Evolutionary conservation across 768 basidiomycete species (phyloP).

Genomic region (Neoboletus magnificus): DNA sequence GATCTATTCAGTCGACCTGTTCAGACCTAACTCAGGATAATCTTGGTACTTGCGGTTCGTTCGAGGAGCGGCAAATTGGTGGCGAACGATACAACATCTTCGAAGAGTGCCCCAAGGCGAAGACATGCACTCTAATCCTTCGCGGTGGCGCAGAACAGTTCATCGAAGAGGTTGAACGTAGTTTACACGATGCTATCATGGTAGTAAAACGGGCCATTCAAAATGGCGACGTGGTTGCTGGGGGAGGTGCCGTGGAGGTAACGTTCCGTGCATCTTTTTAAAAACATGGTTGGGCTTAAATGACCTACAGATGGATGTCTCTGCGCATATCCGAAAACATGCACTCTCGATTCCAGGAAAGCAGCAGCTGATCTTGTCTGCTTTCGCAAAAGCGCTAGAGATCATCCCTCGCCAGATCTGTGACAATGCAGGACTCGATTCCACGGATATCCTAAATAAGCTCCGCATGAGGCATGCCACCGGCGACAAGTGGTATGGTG

Average conservation of each 20-base stretch:
- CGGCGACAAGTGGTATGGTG: slow-evolving; percentile 88
- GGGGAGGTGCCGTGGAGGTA: slow-evolving; percentile 96
- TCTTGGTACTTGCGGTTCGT: slow-evolving; percentile 88
- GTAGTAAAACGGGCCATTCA: slow-evolving; percentile 97
- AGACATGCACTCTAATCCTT: slow-evolving; percentile 92
- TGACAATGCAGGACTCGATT: slow-evolving; percentile 97
- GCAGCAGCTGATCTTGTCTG: slow-evolving; percentile 88
- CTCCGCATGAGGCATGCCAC: slow-evolving; percentile 93
- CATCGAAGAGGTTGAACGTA: slow-evolving; percentile 96
- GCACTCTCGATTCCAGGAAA: slow-evolving; percentile 94
- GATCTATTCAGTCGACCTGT: slow-evolving; percentile 91
- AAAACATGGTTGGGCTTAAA: not conserved
- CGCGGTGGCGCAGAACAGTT: slow-evolving; percentile 98
- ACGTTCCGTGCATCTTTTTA: slow-evolving; percentile 10
- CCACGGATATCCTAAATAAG: slow-evolving; percentile 96
- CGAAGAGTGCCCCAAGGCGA: slow-evolving; percentile 87
- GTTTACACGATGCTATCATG: slow-evolving; percentile 98
- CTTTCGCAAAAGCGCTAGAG: slow-evolving; percentile 96
- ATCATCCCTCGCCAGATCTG: slow-evolving; percentile 98
- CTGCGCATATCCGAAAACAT: slow-evolving; percentile 88
- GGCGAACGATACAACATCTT: slow-evolving; percentile 97
- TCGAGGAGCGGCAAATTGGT: slow-evolving; percentile 94
- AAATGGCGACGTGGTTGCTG: slow-evolving; percentile 95
- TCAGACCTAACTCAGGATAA: slow-evolving; percentile 88
- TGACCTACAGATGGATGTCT: slow-evolving; percentile 85